phyloP scores from a whole-genome alignment of 2,329 filamentous ascomycete species.

The Colletotrichum godetiae region DNA sequence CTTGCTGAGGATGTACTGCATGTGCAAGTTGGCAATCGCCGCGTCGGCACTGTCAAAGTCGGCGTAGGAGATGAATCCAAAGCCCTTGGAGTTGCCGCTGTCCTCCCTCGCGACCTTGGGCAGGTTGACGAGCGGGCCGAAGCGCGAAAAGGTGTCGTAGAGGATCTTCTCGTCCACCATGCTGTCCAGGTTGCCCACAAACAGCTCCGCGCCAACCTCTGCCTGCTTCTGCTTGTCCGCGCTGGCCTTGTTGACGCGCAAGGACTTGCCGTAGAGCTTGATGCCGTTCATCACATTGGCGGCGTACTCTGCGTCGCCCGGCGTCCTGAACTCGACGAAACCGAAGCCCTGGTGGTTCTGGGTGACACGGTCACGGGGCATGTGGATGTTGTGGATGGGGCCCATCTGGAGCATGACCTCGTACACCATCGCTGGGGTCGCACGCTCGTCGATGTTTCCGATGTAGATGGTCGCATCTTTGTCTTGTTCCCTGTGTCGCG shows the following conservation, averaged over 20 bases:
- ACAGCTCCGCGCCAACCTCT: constrained; percentile 96
- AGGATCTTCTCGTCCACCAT: constrained; percentile 96
- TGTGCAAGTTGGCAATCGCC: constrained; percentile 92
- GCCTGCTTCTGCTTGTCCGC: constrained; percentile 95
- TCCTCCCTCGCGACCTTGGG: constrained; percentile 96
- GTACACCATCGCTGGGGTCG: constrained; percentile 90
- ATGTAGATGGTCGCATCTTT: constrained; percentile 99
- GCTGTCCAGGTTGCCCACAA: constrained; percentile 93
- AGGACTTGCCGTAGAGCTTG: constrained; percentile 90
- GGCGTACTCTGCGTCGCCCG: constrained; percentile 96
- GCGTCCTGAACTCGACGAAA: constrained; percentile 97
- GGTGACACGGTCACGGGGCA: constrained; percentile 97
- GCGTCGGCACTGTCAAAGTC: constrained; percentile 95
- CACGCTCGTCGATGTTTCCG: constrained; percentile 97
- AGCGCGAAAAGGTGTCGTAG: constrained; percentile 93
- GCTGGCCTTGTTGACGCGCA: constrained; percentile 92
- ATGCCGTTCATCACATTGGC: constrained; percentile 97
- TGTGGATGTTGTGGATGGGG: constrained; percentile 96
- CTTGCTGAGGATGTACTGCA: constrained; percentile 97
- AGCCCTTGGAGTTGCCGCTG: constrained; percentile 89
- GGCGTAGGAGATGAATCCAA: constrained; percentile 93
- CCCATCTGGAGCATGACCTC: constrained; percentile 99
- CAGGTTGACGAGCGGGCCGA: constrained; percentile 84
- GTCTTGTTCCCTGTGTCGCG: constrained; percentile 84
- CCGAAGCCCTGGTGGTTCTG: constrained; percentile 98